Percentiles rank a stretch among this genome's conserved stretches.
Conservation (phyloP, 306 rosid genomes). For the Glycine tomentella region DNA sequence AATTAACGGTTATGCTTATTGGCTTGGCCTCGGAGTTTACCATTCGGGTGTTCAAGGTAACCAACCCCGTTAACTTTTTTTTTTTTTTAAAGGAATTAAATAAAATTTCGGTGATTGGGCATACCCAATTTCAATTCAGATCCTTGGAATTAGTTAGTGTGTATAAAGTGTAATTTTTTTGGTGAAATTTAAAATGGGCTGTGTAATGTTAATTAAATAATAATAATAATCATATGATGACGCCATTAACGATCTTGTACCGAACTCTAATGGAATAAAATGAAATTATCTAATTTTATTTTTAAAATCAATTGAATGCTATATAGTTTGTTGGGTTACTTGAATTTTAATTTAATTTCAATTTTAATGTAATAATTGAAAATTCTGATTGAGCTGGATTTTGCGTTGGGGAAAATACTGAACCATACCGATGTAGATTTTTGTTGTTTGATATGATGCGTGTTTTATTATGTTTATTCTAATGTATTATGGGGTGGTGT, state of each 20-base stretch:
- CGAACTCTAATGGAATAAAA: too few species aligned
- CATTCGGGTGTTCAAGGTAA: constrained; percentile 98
- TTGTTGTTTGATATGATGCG: neutral
- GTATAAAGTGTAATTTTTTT: neutral
- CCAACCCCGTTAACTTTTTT: neutral
- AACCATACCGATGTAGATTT: constrained; percentile 8
- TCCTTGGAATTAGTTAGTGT: constrained; percentile 32
- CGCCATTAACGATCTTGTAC: neutral
- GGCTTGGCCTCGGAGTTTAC: constrained; percentile 96
- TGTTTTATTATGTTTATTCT: neutral
- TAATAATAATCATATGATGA: neutral
- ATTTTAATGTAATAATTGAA: neutral
- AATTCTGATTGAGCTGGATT: constrained; percentile 15
- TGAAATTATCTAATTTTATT: neutral
- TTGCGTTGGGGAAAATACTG: constrained; percentile 35
- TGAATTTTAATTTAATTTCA: neutral
- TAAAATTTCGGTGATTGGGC: neutral
- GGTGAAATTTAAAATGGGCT: neutral
- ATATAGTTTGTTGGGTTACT: neutral
- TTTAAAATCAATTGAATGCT: neutral
- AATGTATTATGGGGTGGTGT: neutral
- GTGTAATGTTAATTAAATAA: neutral
- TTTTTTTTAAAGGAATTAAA: neutral
- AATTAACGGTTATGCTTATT: constrained; percentile 90
- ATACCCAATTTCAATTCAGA: constrained; percentile 37